Conservation (phyloP, 352 stramenopile species). For the Hyaloperonospora brassicae region DNA sequence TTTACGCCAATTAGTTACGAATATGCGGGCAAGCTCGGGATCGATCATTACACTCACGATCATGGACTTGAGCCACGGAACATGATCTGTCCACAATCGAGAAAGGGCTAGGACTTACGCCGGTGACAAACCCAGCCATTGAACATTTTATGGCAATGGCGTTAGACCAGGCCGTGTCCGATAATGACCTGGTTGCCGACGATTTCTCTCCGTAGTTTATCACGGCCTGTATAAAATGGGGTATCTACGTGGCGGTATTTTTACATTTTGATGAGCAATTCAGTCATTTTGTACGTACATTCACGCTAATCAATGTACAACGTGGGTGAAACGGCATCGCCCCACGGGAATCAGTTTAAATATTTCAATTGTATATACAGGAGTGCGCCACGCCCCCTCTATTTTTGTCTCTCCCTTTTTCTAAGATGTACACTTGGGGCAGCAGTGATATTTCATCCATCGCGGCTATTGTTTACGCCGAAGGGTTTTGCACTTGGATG, state of each 20-base stretch:
- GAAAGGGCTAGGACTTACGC: not conserved
- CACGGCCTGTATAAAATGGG: not conserved
- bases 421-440: slow-evolving; percentile 3
- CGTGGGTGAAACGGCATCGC: slow-evolving; percentile 1
- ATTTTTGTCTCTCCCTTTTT: not conserved
- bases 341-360: not conserved
- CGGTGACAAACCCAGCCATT: not conserved
- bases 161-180: not conserved
- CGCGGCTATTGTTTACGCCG: not conserved
- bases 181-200: slow-evolving; percentile 1
- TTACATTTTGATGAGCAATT: not conserved
- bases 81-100: too few relatives aligned
- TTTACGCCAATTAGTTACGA: too few relatives aligned
- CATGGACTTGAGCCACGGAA: too few relatives aligned
- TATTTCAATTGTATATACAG: slow-evolving; percentile 10
- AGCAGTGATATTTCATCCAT: not conserved
- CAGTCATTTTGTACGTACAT: not conserved
- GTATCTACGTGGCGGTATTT: not conserved
- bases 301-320: not conserved
- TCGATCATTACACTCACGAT: too few relatives aligned
- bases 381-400: not conserved
- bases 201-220: too few relatives aligned
- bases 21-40: too few relatives aligned
- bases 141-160: slow-evolving; percentile 11
- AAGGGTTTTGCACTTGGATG: not conserved